Conservation (phyloP, 208 protist genomes). For the Acanthamoeba royreba region DNA sequence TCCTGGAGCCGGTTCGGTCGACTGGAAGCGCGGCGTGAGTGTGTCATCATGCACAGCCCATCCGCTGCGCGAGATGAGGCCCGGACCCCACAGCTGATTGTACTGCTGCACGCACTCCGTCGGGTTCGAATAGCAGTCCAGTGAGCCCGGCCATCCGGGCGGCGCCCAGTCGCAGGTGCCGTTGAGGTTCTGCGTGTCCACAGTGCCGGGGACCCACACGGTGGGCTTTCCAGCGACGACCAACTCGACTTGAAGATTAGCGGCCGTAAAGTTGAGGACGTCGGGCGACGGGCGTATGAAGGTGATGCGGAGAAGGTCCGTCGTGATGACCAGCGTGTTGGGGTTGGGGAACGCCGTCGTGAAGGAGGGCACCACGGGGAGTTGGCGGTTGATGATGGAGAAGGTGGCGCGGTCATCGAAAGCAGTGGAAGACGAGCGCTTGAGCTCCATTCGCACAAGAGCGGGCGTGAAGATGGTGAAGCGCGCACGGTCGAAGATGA, state of each 20-base stretch:
- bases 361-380: background rate
- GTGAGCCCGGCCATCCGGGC: background rate
- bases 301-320: background rate
- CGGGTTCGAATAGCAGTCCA: background rate
- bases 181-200: slow-evolving; percentile 48
- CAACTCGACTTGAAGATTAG: background rate
- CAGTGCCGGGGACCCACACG: background rate
- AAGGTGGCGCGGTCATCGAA: slow-evolving; percentile 36
- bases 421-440: background rate
- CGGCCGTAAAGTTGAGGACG: background rate
- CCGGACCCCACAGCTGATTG: background rate
- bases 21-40: background rate
- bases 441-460: slow-evolving; percentile 24
- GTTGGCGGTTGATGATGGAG: background rate
- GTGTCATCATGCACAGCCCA: slow-evolving; percentile 62
- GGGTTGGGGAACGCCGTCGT: background rate
- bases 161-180: slow-evolving; percentile 52
- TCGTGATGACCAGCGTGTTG: background rate
- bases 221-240: background rate
- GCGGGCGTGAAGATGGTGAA: slow-evolving; percentile 24
- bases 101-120: background rate
- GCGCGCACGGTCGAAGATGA: background rate
- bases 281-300: background rate
- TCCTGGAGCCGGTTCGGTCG: background rate
- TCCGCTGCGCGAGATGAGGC: slow-evolving; percentile 51